Evolutionary conservation across 75 land plant species (phyloP).

Genomic region (Ceratopteris richardii): DNA sequence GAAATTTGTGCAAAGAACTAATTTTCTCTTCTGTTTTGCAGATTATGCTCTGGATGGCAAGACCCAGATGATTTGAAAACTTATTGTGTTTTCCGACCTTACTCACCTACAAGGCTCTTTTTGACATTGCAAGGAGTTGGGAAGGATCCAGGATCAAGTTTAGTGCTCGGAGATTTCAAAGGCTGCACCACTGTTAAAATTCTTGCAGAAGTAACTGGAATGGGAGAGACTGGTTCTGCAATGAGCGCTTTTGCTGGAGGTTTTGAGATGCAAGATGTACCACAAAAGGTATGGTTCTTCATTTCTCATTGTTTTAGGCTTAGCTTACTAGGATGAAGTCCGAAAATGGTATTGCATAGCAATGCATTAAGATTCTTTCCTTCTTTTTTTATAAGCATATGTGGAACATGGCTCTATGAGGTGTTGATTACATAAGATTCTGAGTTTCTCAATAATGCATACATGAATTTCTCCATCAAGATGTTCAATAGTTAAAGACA

Average conservation of each 20-base stretch:
- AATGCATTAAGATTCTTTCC: no score
- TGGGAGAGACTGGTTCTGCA: slow-evolving; percentile 40
- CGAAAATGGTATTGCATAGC: no score
- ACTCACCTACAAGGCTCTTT: slow-evolving; percentile 59
- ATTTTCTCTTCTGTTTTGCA: slow-evolving; percentile 6
- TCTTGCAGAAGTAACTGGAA: slow-evolving; percentile 37
- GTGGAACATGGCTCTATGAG: no score
- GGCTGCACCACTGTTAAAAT: slow-evolving; percentile 34
- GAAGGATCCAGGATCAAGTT: slow-evolving; percentile 13
- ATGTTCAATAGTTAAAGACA: no score
- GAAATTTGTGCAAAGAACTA: no score
- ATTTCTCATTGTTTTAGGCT: not conserved
- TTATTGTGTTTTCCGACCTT: slow-evolving; percentile 73
- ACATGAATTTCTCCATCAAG: no score
- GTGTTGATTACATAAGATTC: no score
- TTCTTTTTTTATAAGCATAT: no score
- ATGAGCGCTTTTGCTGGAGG: slow-evolving; percentile 66
- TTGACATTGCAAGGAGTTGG: slow-evolving; percentile 15
- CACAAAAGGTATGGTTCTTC: slow-evolving; percentile 17
- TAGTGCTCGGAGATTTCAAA: slow-evolving; percentile 10
- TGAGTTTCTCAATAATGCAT: no score
- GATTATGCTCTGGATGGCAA: slow-evolving; percentile 65
- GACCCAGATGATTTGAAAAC: slow-evolving; percentile 43
- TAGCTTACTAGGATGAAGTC: no score
- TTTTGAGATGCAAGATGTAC: slow-evolving; percentile 40